phyloP scores from a whole-genome alignment of 805 yeast species.

The Pichia nanzhaoensis region DNA sequence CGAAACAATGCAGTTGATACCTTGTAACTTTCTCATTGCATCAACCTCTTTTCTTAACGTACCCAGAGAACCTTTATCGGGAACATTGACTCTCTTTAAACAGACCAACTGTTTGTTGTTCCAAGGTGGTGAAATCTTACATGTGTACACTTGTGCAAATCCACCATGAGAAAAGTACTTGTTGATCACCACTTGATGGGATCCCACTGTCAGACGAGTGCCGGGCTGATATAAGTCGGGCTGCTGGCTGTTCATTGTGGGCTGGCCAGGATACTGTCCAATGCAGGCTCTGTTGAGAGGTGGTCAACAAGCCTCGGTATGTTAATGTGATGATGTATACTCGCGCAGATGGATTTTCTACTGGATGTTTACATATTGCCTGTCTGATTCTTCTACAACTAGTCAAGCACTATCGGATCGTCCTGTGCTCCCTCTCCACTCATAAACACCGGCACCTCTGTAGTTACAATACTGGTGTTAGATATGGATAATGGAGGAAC shows the following conservation, averaged over 20 bases:
- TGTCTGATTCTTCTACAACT: background rate
- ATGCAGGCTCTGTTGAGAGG: too few species aligned
- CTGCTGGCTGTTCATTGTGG: conserved; percentile 7
- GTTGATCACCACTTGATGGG: conserved; percentile 38
- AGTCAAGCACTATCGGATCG: conserved; percentile 30
- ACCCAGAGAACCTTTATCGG: conserved; percentile 60
- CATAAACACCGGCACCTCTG: conserved; percentile 21
- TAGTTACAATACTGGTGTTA: too few species aligned
- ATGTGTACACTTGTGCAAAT: conserved; percentile 73
- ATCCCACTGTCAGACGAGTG: conserved; percentile 42
- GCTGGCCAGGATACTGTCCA: too few species aligned
- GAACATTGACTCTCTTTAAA: conserved; percentile 66
- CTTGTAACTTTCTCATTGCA: conserved; percentile 60
- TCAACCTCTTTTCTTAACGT: conserved; percentile 69
- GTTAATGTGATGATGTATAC: too few species aligned
- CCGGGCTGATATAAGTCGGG: conserved; percentile 32
- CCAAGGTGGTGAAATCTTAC: conserved; percentile 41
- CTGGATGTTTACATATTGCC: too few species aligned
- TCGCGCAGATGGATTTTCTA: too few species aligned
- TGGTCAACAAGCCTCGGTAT: too few species aligned
- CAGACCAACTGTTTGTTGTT: conserved; percentile 47
- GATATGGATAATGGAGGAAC: too few species aligned
- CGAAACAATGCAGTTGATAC: conserved; percentile 53
- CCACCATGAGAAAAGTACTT: conserved; percentile 51
- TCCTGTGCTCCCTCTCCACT: conserved; percentile 28